phyloP scores from a whole-genome alignment of 2,329 filamentous ascomycete genomes.

The Sclerotinia nivalis region DNA sequence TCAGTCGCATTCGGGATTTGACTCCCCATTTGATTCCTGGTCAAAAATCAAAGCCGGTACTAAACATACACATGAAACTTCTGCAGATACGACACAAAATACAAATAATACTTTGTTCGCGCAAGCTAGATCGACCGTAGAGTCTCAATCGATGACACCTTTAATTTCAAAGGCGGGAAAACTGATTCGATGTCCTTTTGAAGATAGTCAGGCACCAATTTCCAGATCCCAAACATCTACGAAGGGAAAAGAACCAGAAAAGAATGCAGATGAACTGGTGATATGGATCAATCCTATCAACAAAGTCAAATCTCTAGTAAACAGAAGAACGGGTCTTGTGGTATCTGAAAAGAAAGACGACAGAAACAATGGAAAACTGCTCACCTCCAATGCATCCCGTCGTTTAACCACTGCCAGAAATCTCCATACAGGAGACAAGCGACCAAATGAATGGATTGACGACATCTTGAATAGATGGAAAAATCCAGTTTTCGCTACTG shows the following conservation, averaged over 20 bases:
- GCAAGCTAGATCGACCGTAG: not conserved
- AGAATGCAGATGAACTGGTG: conserved; percentile 45
- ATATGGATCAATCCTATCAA: conserved; percentile 64
- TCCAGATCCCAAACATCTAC: not conserved
- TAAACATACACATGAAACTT: not conserved
- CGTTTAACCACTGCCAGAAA: not conserved
- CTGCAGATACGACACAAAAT: not conserved
- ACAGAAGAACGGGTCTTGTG: conserved; percentile 56
- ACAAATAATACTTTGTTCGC: not conserved
- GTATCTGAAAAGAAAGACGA: conserved; percentile 35
- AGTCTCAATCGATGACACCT: conserved; percentile 25
- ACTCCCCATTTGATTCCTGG: conserved; percentile 44
- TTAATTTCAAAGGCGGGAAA: conserved; percentile 47
- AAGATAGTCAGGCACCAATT: conserved; percentile 35
- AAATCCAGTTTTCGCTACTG: conserved; percentile 70
- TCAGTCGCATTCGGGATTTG: conserved; percentile 23
- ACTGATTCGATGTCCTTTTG: conserved; percentile 50
- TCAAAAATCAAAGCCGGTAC: conserved; percentile 43
- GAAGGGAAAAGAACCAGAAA: conserved; percentile 20
- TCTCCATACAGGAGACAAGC: conserved; percentile 35
- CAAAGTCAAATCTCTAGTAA: conserved; percentile 52
- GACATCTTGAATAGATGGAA: conserved; percentile 65
- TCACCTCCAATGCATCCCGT: not conserved
- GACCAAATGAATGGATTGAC: conserved; percentile 56
- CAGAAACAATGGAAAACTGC: not conserved